Conservation (phyloP, 352 stramenopile species). For the Globisporangium splendens region DNA sequence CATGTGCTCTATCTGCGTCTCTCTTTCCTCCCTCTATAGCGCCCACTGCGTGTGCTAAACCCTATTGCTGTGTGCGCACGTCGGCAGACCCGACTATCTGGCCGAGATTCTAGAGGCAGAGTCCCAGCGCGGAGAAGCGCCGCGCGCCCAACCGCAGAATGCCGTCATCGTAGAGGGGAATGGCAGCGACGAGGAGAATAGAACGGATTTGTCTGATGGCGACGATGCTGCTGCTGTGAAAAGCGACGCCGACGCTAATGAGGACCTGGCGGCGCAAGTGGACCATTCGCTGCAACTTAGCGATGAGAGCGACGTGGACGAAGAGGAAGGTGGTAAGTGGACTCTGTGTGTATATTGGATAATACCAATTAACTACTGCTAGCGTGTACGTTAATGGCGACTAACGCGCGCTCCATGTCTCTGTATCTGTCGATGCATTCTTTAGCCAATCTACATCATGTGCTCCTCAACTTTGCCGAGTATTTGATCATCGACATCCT, state of each 20-base stretch:
- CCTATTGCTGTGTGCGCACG: neutral
- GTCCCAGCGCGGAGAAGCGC: slow-evolving; percentile 9
- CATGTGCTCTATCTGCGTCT: neutral
- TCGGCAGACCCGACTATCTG: slow-evolving; percentile 55
- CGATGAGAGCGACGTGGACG: slow-evolving; percentile 13
- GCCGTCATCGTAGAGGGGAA: too few relatives aligned
- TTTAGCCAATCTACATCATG: slow-evolving; percentile 31
- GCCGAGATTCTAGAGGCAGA: slow-evolving; percentile 71
- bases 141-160: neutral
- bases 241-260: slow-evolving; percentile 13
- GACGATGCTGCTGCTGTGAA: neutral
- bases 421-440: slow-evolving; percentile 9
- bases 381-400: neutral
- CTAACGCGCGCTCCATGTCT: too few relatives aligned
- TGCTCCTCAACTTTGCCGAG: slow-evolving; percentile 65
- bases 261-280: slow-evolving; percentile 13
- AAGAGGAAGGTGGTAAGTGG: slow-evolving; percentile 10
- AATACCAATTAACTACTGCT: neutral
- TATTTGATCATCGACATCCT: slow-evolving; percentile 67
- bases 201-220: neutral
- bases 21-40: neutral
- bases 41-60: too few relatives aligned
- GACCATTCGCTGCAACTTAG: slow-evolving; percentile 6
- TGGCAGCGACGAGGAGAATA: too few relatives aligned
- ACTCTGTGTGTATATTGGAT: neutral